These are phyloP conservation scores for Cryphonectria nitschkei DNA, from an alignment of 2,329 filamentous ascomycete genomes.

Conservation along the genomic window DNA sequence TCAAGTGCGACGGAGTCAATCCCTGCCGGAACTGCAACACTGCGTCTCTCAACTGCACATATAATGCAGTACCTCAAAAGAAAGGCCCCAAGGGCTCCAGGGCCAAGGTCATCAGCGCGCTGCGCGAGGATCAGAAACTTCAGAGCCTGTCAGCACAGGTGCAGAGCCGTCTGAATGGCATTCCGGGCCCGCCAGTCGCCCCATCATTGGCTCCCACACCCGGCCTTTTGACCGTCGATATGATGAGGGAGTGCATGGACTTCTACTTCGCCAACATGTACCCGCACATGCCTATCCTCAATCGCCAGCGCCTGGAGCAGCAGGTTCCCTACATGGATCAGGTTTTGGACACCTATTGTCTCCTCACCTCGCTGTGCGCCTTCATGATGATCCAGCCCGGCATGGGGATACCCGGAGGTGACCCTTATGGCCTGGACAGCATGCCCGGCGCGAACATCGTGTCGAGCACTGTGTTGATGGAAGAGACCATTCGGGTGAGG, in stretches of 20 bases:
- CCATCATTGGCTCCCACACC: slow-evolving; percentile 58
- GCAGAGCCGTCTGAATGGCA: slow-evolving; percentile 62
- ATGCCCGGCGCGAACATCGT: slow-evolving; percentile 63
- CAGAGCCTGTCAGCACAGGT: slow-evolving; percentile 66
- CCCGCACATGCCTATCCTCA: slow-evolving; percentile 64
- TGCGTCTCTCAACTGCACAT: slow-evolving; percentile 70
- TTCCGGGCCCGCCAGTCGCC: slow-evolving; percentile 52
- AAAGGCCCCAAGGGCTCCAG: slow-evolving; percentile 76
- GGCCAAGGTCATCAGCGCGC: slow-evolving; percentile 75
- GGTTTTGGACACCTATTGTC: slow-evolving; percentile 65
- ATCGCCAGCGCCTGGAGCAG: slow-evolving; percentile 60
- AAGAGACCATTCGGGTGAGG: slow-evolving; percentile 68
- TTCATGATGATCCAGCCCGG: slow-evolving; percentile 73
- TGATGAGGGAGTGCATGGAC: slow-evolving; percentile 67
- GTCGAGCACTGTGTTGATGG: slow-evolving; percentile 67
- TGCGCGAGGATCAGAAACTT: slow-evolving; percentile 70
- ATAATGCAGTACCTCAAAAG: slow-evolving; percentile 75
- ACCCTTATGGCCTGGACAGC: slow-evolving; percentile 60
- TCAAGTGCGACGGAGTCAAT: slow-evolving; percentile 72
- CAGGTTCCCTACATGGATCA: slow-evolving; percentile 64
- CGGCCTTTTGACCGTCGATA: slow-evolving; percentile 62
- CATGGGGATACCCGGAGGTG: slow-evolving; percentile 61
- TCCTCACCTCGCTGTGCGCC: slow-evolving; percentile 66
- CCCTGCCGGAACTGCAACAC: slow-evolving; percentile 73
- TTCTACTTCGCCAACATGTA: slow-evolving; percentile 74